Percentiles rank a stretch among this genome's conserved stretches.
phyloP scores from a whole-genome alignment of 1,284 basidiomycete species.

The Megacollybia platyphylla region DNA sequence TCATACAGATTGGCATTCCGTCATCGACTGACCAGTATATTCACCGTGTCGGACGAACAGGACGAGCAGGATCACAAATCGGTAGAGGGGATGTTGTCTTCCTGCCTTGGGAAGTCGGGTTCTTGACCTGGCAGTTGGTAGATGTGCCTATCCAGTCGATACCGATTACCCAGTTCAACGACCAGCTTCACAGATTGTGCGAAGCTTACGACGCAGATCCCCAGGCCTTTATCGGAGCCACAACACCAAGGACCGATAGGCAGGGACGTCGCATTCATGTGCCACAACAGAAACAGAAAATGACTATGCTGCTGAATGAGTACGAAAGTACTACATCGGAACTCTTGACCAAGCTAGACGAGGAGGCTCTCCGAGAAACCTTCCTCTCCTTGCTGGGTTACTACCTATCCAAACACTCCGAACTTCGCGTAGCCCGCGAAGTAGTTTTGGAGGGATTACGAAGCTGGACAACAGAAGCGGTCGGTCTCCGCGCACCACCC shows the following conservation, averaged over 20 bases:
- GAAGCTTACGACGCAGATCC: constrained; percentile 38
- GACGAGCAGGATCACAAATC: constrained; percentile 53
- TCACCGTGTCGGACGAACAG: constrained; percentile 88
- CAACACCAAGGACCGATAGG: neutral
- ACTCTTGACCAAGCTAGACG: constrained; percentile 30
- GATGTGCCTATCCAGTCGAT: constrained; percentile 64
- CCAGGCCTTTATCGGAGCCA: neutral
- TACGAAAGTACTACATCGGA: constrained; percentile 21
- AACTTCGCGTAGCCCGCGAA: constrained; percentile 34
- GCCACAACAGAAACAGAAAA: constrained; percentile 6
- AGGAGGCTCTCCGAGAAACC: constrained; percentile 47
- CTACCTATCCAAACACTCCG: constrained; percentile 45
- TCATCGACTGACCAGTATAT: constrained; percentile 68
- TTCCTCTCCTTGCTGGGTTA: constrained; percentile 70
- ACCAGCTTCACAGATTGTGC: constrained; percentile 39
- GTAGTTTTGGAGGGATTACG: constrained; percentile 52
- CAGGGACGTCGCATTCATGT: neutral
- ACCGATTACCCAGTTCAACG: constrained; percentile 33
- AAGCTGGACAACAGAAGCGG: constrained; percentile 48
- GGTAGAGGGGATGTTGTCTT: constrained; percentile 85
- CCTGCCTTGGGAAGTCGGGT: constrained; percentile 73
- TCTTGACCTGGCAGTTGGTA: constrained; percentile 52
- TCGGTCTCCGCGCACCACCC: constrained; percentile 36
- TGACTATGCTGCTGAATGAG: constrained; percentile 14
- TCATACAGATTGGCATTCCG: constrained; percentile 88